Base-by-base conservation (phyloP, 1,139 yeast species). In the Diutina neorugosa region DNA sequence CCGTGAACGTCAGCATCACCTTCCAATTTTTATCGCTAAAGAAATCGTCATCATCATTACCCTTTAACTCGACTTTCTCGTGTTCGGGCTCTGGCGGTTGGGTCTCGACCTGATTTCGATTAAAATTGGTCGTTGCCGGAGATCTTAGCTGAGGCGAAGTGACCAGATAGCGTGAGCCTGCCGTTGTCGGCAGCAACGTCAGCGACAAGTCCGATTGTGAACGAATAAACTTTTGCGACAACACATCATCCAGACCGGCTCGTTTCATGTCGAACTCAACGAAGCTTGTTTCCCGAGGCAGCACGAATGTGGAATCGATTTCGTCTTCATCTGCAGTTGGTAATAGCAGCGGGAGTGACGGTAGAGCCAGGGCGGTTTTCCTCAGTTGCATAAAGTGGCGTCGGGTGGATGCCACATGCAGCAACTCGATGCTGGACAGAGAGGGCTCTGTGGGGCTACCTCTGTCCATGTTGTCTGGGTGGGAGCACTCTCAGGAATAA, bases 1-100 rank as follows among this genome's bases (percentile, higher is more conserved):
- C 50, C 41, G 50, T 46, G 23, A 46, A 46, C 9, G 50, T 18
- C 50, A 27, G 40, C 50, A 46, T 46, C 21, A 27, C 40, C 21
- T 46, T 46, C 50, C 50, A 46, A n/a, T 46, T 46, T n/a, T 25
- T 27, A 16, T 46, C 50, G 12, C 25, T 18, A 27, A 46, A 46
- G n/a, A 46, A 46, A 12, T 46, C 50, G 27, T 46, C 50, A 16
- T 46, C 21, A 18, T 46, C 50, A n/a, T 25, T 27, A 7, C 40
- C 40, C 27, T 46, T n/a, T 11, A 27, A 34, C 20, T 23, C 50
- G 9, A 46, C 23, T 12, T 14, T n/a, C 16, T 23, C 48, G 8
- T 7, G 7, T n/a, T 16, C 20, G 9, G 43, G 43, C n/a, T 31
- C 37, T 1, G 20, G 20, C 4, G 19, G 43, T 6, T 8, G 20